phyloP scores from a whole-genome alignment of 306 rosid species.

The Citrullus colocynthis region DNA sequence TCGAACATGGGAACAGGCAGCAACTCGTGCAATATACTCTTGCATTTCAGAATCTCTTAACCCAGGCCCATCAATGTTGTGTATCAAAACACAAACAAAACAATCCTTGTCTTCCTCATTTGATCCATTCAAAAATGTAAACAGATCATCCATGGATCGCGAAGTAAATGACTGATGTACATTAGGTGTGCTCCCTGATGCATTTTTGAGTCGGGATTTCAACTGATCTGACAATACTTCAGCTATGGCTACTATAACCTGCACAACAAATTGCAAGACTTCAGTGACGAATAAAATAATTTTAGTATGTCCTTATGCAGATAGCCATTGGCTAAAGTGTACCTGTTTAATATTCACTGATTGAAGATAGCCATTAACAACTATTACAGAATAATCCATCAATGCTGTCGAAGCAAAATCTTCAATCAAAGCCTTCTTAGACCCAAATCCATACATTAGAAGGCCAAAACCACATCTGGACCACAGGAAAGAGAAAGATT shows the following conservation, averaged over 20 bases:
- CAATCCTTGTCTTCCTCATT: constrained; percentile 30
- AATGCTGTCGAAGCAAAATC: constrained; percentile 70
- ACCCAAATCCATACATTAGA: constrained; percentile 93
- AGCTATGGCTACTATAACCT: constrained; percentile 66
- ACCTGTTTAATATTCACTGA: constrained; percentile 78
- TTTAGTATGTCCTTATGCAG: not conserved
- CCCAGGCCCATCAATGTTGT: constrained; percentile 91
- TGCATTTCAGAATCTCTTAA: constrained; percentile 76
- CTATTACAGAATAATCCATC: constrained; percentile 57
- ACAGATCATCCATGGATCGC: constrained; percentile 68
- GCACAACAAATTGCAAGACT: constrained; percentile 10
- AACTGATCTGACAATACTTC: constrained; percentile 60
- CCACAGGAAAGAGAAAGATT: not conserved
- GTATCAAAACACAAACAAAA: constrained; percentile 51
- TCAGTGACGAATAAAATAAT: not conserved
- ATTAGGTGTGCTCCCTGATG: constrained; percentile 27
- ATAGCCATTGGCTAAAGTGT: not conserved
- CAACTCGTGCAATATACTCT: constrained; percentile 62
- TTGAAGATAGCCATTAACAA: constrained; percentile 85
- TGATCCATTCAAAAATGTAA: constrained; percentile 52
- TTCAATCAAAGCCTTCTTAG: constrained; percentile 76
- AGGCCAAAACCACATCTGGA: constrained; percentile 64
- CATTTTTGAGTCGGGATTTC: constrained; percentile 30
- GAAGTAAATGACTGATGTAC: constrained; percentile 44
- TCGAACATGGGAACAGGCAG: constrained; percentile 62